Evolutionary conservation across 2,329 filamentous ascomycete genomes (phyloP).

Genomic region (Mycocentrospora acerina): DNA sequence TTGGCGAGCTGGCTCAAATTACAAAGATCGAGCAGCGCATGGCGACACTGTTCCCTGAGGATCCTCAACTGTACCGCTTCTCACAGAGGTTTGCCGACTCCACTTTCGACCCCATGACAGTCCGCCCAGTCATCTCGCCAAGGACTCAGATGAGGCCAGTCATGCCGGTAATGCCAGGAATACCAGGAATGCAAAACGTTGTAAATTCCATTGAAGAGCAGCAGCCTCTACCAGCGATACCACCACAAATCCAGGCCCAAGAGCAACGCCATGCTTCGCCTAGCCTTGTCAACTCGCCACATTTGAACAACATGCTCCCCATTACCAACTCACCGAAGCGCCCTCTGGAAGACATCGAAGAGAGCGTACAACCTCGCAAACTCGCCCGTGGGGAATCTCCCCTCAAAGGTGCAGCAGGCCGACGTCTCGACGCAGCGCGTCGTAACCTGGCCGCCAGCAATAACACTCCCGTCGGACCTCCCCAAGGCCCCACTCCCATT

Average conservation of each 20-base stretch:
- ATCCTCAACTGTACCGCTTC: slow-evolving; percentile 75
- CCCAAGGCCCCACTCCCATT: slow-evolving; percentile 61
- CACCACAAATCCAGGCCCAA: slow-evolving; percentile 19
- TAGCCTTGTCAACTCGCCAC: slow-evolving; percentile 33
- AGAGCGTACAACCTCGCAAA: slow-evolving; percentile 79
- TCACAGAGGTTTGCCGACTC: slow-evolving; percentile 67
- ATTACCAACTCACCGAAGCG: slow-evolving; percentile 50
- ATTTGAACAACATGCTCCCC: slow-evolving; percentile 22
- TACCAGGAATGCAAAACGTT: slow-evolving; percentile 49
- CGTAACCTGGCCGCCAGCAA: slow-evolving; percentile 42
- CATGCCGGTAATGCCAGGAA: slow-evolving; percentile 53
- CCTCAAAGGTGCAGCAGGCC: slow-evolving; percentile 84
- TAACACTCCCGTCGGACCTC: slow-evolving; percentile 26
- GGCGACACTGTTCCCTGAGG: slow-evolving; percentile 88
- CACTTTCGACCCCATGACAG: slow-evolving; percentile 77
- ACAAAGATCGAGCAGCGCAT: slow-evolving; percentile 89
- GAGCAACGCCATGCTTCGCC: slow-evolving; percentile 31
- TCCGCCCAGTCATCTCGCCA: slow-evolving; percentile 82
- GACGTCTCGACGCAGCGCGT: slow-evolving; percentile 76
- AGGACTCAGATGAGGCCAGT: slow-evolving; percentile 68
- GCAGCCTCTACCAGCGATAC: slow-evolving; percentile 11
- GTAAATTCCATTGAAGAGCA: slow-evolving; percentile 36
- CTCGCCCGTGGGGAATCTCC: slow-evolving; percentile 87
- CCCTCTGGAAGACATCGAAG: slow-evolving; percentile 62
- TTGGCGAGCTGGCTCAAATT: slow-evolving; percentile 88